Conservation (phyloP, 805 yeast genomes). For the Ogataea zsoltii region DNA sequence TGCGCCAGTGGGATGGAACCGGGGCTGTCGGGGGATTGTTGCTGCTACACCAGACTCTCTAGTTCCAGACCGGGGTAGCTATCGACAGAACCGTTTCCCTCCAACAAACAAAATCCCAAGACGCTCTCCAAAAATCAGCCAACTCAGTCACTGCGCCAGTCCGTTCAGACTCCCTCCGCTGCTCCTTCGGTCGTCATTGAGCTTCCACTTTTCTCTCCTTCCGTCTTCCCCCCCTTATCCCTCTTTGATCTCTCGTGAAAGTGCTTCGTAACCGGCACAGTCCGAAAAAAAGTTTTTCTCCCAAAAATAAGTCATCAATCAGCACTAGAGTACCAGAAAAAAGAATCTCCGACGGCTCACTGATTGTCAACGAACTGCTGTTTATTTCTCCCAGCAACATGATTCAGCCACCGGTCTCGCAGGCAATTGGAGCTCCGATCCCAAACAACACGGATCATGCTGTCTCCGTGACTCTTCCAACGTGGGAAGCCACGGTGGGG, state of each 20-base stretch:
- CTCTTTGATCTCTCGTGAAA: background rate
- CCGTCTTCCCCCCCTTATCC: slow-evolving; percentile 1
- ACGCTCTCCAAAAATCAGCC: too few relatives aligned
- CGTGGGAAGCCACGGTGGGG: slow-evolving; percentile 92
- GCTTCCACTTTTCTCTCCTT: background rate
- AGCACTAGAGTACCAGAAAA: background rate
- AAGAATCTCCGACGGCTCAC: background rate
- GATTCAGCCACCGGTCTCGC: slow-evolving; percentile 27
- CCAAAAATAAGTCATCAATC: background rate
- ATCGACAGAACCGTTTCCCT: too few relatives aligned
- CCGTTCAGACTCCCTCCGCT: too few relatives aligned
- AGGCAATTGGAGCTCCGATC: slow-evolving; percentile 76
- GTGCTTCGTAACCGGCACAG: slow-evolving; percentile 7
- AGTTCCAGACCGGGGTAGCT: too few relatives aligned
- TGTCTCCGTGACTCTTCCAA: slow-evolving; percentile 90
- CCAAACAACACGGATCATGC: slow-evolving; percentile 92
- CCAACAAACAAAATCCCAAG: too few relatives aligned
- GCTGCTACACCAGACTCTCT: too few relatives aligned
- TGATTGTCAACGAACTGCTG: background rate
- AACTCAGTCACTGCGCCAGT: too few relatives aligned
- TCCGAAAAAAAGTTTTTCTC: slow-evolving; percentile 3
- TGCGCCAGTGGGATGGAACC: too few relatives aligned
- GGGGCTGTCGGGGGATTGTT: too few relatives aligned
- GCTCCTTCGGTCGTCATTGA: too few relatives aligned
- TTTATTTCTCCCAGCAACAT: background rate